Conservation (phyloP, 2,329 filamentous ascomycete species). For the Talaromyces funiculosus region DNA sequence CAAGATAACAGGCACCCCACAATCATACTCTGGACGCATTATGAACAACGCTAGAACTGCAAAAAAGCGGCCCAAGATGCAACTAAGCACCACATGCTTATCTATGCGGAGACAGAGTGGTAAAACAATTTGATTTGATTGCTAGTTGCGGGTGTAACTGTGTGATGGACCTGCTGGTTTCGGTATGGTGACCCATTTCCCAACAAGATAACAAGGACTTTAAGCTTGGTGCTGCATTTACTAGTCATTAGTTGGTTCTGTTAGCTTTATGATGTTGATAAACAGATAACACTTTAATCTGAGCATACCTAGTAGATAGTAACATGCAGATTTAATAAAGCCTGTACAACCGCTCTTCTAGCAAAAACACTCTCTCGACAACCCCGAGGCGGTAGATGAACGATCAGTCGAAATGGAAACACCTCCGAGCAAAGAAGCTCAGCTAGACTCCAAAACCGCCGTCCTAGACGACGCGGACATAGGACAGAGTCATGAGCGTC, state of each 20-base stretch:
- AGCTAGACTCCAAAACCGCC: slow-evolving; percentile 4
- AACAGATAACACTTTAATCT: not conserved
- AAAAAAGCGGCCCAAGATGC: not conserved
- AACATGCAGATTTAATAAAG: not conserved
- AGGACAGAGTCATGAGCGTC: slow-evolving; percentile 4
- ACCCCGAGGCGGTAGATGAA: too few relatives aligned
- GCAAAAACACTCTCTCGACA: not conserved
- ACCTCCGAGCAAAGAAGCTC: not conserved
- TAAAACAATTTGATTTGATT: not conserved
- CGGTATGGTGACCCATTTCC: not conserved
- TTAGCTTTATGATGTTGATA: not conserved
- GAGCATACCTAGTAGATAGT: not conserved
- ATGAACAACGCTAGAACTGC: not conserved
- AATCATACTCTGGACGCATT: not conserved
- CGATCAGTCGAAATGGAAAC: not conserved
- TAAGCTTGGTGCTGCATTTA: not conserved
- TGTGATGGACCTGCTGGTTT: not conserved
- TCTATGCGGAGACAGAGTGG: not conserved
- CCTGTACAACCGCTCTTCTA: not conserved
- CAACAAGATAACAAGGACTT: not conserved
- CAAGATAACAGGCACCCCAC: not conserved
- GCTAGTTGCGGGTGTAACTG: not conserved
- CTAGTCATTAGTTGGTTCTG: not conserved
- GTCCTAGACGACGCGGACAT: not conserved
- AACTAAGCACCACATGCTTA: not conserved